Base-by-base conservation (phyloP, 108 stramenopile species). In the Cyclotella cryptica region DNA sequence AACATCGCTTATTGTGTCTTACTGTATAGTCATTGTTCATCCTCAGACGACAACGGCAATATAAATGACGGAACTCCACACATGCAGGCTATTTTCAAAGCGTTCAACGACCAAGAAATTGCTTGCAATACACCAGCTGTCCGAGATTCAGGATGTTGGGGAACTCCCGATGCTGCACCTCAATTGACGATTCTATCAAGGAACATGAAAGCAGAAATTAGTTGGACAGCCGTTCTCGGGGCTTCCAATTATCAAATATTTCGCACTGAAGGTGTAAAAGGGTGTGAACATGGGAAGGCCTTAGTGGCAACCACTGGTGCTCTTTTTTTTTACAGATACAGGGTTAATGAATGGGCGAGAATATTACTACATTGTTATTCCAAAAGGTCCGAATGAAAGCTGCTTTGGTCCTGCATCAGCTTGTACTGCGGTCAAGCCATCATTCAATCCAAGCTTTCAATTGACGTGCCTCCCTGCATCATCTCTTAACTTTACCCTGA, bases 301-400 rank as follows among this genome's bases (percentile, higher is more conserved):
- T 27, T 40, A 24, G 17, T 77, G 4, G 49, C 54, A 2, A 47
- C 1, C 19, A 47, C 40, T 13, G 40, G 11, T 46, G 10, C 58
- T 39, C 45, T 44, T 10, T 26, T 43, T 43, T 6, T 53, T 15
- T 19, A 49, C 55, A 52, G 76, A 77, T 53, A 40, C 47, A 27
- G 68, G 76, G 18, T 66, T 77, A 26, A 53, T 58, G 58, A 69
- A 77, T 55, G 76, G 68, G 19, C 68, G 67, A 29, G 68, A 69
- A 28, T 72, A 72, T 26, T 62, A 72, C 60, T 72, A 72, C 18
- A 62, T 72, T 19, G 71, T 72, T 62, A 58, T 72, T 29, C 45
- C 71, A 10, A 72, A 72, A 43, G 60, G 71, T 13, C 41, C 41
- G 4, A 46, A 46, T 45, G 45, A 45, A 17, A 26, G 22, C 9